phyloP scores from a whole-genome alignment of 441 rosid genomes.

The Croton setiger region DNA sequence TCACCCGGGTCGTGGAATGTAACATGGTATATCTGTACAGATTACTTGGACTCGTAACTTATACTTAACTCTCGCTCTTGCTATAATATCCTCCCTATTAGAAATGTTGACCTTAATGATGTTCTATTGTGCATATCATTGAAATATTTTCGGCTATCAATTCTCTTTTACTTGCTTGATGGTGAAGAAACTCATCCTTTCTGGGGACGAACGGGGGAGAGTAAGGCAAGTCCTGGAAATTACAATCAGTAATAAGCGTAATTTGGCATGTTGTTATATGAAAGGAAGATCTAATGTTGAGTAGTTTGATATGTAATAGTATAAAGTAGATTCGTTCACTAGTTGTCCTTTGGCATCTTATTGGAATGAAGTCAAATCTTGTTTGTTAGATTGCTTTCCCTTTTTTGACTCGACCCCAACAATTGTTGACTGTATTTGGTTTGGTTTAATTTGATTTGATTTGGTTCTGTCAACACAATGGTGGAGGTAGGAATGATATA shows the following conservation, averaged over 20 bases:
- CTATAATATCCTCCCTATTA: slow-evolving; percentile 17
- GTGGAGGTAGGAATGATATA: slow-evolving; percentile 1
- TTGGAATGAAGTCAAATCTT: neutral
- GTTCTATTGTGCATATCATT: neutral
- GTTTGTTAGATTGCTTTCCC: neutral
- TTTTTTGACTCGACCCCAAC: slow-evolving; percentile 1
- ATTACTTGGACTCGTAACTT: slow-evolving; percentile 19
- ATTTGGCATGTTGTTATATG: neutral
- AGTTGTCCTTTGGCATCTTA: neutral
- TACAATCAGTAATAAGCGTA: neutral
- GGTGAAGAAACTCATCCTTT: neutral
- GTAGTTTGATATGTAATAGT: neutral
- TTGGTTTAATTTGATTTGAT: neutral
- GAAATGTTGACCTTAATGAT: slow-evolving; percentile 12
- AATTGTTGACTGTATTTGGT: slow-evolving; percentile 1
- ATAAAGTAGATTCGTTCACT: too few species aligned
- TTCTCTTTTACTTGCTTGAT: slow-evolving; percentile 1
- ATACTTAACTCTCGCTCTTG: slow-evolving; percentile 18
- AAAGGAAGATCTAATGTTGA: slow-evolving; percentile 6
- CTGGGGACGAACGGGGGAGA: neutral
- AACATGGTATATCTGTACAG: slow-evolving; percentile 45
- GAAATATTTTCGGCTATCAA: neutral
- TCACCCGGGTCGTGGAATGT: slow-evolving; percentile 25
- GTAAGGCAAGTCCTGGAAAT: neutral
- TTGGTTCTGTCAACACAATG: neutral